Evolutionary conservation across 1,284 basidiomycete genomes (phyloP).

Genomic region (Ceratobasidium sp.): DNA sequence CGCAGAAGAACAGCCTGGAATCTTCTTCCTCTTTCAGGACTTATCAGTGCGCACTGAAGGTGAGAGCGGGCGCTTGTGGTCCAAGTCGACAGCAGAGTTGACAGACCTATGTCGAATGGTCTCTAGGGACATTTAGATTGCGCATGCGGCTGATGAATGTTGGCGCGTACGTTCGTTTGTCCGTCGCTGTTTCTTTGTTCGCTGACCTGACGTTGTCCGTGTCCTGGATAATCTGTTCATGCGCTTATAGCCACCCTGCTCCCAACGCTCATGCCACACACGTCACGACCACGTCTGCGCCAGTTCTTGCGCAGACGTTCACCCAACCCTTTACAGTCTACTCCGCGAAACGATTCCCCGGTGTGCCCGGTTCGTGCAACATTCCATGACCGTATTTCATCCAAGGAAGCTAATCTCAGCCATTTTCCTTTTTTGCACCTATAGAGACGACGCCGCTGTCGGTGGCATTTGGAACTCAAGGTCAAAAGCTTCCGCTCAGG

Average conservation of each 20-base stretch:
- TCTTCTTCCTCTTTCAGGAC: conserved; percentile 91
- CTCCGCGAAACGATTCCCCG: conserved; percentile 92
- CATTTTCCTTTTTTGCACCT: conserved; percentile 43
- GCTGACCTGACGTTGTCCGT: conserved; percentile 18
- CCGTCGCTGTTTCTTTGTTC: not conserved
- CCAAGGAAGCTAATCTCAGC: conserved; percentile 43
- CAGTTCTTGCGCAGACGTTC: conserved; percentile 83
- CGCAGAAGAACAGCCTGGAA: conserved; percentile 81
- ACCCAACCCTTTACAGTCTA: conserved; percentile 91
- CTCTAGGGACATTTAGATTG: conserved; percentile 74
- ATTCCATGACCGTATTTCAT: conserved; percentile 13
- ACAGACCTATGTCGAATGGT: not conserved
- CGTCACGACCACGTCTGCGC: conserved; percentile 71
- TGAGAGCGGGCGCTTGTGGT: conserved; percentile 48
- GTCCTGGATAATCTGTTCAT: conserved; percentile 7
- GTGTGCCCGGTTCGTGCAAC: conserved; percentile 77
- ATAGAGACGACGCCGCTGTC: conserved; percentile 87
- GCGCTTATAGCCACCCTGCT: conserved; percentile 66
- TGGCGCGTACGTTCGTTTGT: conserved; percentile 70
- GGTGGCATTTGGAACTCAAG: conserved; percentile 90
- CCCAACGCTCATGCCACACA: conserved; percentile 72
- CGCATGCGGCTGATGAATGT: conserved; percentile 85
- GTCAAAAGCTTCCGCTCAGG: conserved; percentile 88
- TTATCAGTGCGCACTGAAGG: conserved; percentile 88
- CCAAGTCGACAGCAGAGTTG: not conserved